These are phyloP conservation scores for Ceratocystis diversiconidia DNA, from an alignment of 2,329 filamentous ascomycete species.

Conservation along the genomic window DNA sequence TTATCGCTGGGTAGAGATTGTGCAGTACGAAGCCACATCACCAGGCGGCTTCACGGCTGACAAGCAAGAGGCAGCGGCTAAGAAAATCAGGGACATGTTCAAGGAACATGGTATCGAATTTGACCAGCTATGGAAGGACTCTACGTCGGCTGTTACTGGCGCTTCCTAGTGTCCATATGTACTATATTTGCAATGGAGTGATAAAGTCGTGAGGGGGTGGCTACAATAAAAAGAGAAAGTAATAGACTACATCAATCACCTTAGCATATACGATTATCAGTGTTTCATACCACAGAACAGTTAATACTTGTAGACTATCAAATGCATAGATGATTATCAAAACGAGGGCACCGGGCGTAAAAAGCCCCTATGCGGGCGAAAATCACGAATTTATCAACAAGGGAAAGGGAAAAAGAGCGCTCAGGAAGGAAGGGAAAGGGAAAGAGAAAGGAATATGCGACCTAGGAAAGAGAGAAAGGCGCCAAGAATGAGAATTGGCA, in stretches of 20 bases:
- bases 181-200: slow-evolving; percentile 21
- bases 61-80: slow-evolving; percentile 55
- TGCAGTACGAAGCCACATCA: slow-evolving; percentile 71
- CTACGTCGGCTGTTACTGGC: slow-evolving; percentile 25
- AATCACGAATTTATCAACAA: not conserved
- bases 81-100: slow-evolving; percentile 64
- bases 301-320: not conserved
- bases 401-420: not conserved
- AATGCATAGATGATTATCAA: not conserved
- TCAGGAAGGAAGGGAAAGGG: not conserved
- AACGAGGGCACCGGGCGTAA: not conserved
- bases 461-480: not conserved
- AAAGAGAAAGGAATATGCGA: not conserved
- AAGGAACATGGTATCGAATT: slow-evolving; percentile 65
- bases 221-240: not conserved
- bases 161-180: not conserved
- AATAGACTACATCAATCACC: not conserved
- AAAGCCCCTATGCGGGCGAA: not conserved
- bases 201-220: not conserved
- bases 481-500: not conserved
- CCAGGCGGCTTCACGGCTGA: slow-evolving; percentile 67
- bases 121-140: slow-evolving; percentile 61
- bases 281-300: not conserved
- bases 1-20: slow-evolving; percentile 82
- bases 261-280: not conserved